Conservation (phyloP, 2,329 filamentous ascomycete species). For the Aspergillus fischeri region DNA sequence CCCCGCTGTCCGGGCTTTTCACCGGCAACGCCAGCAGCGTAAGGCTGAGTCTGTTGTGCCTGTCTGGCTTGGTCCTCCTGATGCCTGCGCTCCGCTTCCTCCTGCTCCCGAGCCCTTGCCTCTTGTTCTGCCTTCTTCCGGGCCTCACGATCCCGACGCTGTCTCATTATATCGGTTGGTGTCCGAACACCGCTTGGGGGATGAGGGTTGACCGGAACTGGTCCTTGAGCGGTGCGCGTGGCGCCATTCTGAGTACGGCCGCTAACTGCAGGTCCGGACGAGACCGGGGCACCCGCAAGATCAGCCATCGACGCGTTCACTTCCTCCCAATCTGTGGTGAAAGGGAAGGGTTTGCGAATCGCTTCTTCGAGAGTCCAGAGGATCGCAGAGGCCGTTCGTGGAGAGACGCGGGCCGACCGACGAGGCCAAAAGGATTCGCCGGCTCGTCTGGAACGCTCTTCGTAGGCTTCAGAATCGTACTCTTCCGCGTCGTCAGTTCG, state of each 20-base stretch:
- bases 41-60: conserved; percentile 23
- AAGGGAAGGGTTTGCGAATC: conserved; percentile 72
- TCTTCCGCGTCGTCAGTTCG: conserved; percentile 28
- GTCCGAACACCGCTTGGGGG: conserved; percentile 65
- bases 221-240: conserved; percentile 48
- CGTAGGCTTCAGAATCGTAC: conserved; percentile 21
- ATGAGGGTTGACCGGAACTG: conserved; percentile 50
- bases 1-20: conserved; percentile 29
- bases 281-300: conserved; percentile 58
- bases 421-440: conserved; percentile 51
- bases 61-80: conserved; percentile 37
- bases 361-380: conserved; percentile 90
- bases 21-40: conserved; percentile 44
- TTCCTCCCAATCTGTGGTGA: conserved; percentile 80
- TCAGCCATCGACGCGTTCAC: conserved; percentile 92
- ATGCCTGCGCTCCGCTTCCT: conserved; percentile 46
- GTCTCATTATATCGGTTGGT: conserved; percentile 87
- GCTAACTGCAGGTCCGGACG: conserved; percentile 45
- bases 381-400: conserved; percentile 81
- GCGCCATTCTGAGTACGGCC: conserved; percentile 56
- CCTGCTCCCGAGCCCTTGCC: conserved; percentile 52
- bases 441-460: conserved; percentile 25
- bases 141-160: conserved; percentile 72
- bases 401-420: conserved; percentile 62
- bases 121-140: conserved; percentile 65